Evolutionary conservation across 2,329 filamentous ascomycete species (phyloP), one percentile per base, ranked within the genome.

Genomic region (Ophiostoma triangulosporum): DNA sequence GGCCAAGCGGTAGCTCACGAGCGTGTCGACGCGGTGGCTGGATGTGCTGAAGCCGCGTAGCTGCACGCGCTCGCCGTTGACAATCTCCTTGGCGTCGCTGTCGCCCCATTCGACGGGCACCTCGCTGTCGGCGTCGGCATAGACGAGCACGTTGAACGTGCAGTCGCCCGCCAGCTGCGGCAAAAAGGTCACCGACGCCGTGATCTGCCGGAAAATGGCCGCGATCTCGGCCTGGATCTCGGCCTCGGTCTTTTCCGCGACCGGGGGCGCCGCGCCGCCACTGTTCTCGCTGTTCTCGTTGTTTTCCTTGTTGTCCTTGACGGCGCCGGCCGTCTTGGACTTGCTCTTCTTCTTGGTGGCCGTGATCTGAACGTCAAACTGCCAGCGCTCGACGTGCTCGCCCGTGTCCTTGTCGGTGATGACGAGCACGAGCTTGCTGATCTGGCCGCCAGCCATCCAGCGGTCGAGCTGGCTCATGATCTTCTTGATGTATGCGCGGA

Each of bases 61-160:
- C 71, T 96, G 90, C 29, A 98, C 93, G 65, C 93, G 89, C 73
- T 98, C 93, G 40, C 88, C 91, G 62, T 93, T 87, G 65, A 83
- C 75, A 59, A 98, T 96, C 73, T 98, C 93, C 72, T 95, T 96
- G 53, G 91, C 90, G 68, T 97, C 93, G 61, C 88, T 95, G 70
- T 98, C 93, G 48, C 93, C 93, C 93, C 93, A 98, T 68, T 98
- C 93, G 55, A 98, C 84, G 4, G 93, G 93, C 14, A 98, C 93
- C 48, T 97, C 91, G 55, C 86, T 93, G 69, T 97, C 90, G 17
- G 90, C 90, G 66, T 98, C 91, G 51, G 93, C 93, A 66, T 98
- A 98, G 3, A 98, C 93, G 38, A 98, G 78, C 48, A 98, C 91
- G 64, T 98, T 98, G 75, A 98, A 98, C 11, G 93, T 97, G 74